Evolutionary conservation across 2,329 filamentous ascomycete genomes (phyloP).

Genomic region (Diplodia scrobiculata): DNA sequence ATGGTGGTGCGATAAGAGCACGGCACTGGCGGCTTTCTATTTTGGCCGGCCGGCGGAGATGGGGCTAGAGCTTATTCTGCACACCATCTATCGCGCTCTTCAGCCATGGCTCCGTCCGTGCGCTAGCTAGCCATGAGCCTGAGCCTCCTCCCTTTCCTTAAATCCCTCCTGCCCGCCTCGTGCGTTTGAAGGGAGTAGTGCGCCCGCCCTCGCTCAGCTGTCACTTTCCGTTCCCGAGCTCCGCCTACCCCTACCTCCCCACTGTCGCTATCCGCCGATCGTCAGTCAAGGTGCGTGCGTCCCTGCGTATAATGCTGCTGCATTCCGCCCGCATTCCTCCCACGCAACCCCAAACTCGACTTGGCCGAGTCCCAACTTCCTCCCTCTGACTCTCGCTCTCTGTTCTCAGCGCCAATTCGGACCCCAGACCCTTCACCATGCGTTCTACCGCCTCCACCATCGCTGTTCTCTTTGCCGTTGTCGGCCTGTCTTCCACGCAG

Average conservation of each 20-base stretch:
- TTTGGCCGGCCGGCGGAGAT: background rate
- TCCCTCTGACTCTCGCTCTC: conserved; percentile 12
- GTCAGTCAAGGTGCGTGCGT: conserved; percentile 1
- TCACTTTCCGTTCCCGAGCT: background rate
- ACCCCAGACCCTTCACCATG: conserved; percentile 41
- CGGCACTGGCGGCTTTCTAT: conserved; percentile 22
- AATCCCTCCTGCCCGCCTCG: conserved; percentile 15
- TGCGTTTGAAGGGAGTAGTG: conserved; percentile 4
- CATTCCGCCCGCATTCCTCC: conserved; percentile 23
- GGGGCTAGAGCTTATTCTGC: conserved; percentile 22
- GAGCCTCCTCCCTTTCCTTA: conserved; percentile 27
- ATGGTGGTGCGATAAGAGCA: conserved; percentile 8
- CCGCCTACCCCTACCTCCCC: background rate
- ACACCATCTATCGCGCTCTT: conserved; percentile 19
- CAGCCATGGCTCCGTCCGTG: conserved; percentile 24
- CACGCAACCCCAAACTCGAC: background rate
- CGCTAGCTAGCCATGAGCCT: conserved; percentile 20
- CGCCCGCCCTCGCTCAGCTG: conserved; percentile 1
- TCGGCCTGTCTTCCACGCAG: conserved; percentile 57
- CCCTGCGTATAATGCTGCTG: conserved; percentile 9
- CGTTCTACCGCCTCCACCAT: conserved; percentile 51
- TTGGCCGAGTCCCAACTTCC: background rate
- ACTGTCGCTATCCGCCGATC: conserved; percentile 24
- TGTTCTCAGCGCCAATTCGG: background rate
- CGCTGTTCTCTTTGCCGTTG: conserved; percentile 55